phyloP scores from a whole-genome alignment of 495 filamentous ascomycete genomes.

The Clavariopsis aquatica region DNA sequence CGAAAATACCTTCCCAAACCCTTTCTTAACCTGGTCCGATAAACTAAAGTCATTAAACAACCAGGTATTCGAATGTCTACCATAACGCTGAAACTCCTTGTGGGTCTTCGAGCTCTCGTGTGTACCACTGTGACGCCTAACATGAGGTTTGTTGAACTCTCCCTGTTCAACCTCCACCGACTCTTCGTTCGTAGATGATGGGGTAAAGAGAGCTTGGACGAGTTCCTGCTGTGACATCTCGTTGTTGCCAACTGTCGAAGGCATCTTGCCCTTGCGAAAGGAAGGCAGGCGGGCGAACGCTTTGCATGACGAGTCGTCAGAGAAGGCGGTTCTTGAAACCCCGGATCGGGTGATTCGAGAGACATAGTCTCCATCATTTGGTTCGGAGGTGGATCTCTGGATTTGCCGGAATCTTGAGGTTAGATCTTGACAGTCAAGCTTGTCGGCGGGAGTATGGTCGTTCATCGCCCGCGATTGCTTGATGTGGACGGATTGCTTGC shows the following conservation, averaged over 20 bases:
- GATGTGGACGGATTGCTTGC: slow-evolving; percentile 19
- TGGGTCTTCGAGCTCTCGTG: slow-evolving; percentile 15
- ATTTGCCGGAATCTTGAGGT: slow-evolving; percentile 18
- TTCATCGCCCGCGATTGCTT: slow-evolving; percentile 22
- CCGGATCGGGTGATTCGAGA: slow-evolving; percentile 19
- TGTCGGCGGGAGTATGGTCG: slow-evolving; percentile 11
- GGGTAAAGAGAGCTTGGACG: neutral
- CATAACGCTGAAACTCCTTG: slow-evolving; percentile 32
- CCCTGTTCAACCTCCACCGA: slow-evolving; percentile 11
- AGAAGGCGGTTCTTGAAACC: slow-evolving; percentile 13
- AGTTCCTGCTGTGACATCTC: slow-evolving; percentile 11
- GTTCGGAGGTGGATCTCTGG: slow-evolving; percentile 7
- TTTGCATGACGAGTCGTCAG: neutral
- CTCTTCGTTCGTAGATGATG: neutral
- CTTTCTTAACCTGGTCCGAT: slow-evolving; percentile 25
- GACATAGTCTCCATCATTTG: slow-evolving; percentile 15
- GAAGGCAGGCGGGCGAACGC: slow-evolving; percentile 7
- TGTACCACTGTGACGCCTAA: slow-evolving; percentile 11
- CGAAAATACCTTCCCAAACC: slow-evolving; percentile 14
- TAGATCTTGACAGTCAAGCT: slow-evolving; percentile 19
- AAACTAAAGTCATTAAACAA: slow-evolving; percentile 37
- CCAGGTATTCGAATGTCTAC: slow-evolving; percentile 35
- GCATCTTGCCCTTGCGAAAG: slow-evolving; percentile 14
- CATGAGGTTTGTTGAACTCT: slow-evolving; percentile 16
- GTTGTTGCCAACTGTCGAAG: slow-evolving; percentile 10